phyloP scores from a whole-genome alignment of 106 monocot species.

The Dendrobium huoshanense region DNA sequence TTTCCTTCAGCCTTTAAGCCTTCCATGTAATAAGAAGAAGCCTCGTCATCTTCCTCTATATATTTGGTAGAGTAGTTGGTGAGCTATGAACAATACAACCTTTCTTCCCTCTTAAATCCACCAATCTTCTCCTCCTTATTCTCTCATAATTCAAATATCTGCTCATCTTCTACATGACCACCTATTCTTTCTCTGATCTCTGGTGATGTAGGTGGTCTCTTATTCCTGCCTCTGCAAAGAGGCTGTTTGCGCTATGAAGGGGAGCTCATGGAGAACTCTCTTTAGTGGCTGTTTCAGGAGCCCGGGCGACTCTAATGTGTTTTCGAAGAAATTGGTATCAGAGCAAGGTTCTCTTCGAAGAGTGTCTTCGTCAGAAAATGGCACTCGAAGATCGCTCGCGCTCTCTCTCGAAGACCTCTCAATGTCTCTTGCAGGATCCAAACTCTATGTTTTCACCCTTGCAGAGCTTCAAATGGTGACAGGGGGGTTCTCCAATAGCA shows the following conservation, averaged over 20 bases:
- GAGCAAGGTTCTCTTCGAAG: not conserved
- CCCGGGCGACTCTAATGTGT: not conserved
- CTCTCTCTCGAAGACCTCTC: conserved; percentile 48
- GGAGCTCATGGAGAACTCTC: conserved; percentile 1
- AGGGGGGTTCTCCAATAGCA: conserved; percentile 31
- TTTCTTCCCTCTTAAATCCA: too few species aligned
- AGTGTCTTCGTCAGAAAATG: not conserved
- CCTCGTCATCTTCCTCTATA: not conserved
- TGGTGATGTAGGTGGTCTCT: too few species aligned
- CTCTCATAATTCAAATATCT: too few species aligned
- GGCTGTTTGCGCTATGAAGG: not conserved
- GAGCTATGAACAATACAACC: too few species aligned
- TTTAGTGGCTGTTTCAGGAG: not conserved
- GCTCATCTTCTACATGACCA: too few species aligned
- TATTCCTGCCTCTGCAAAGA: too few species aligned
- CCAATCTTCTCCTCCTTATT: too few species aligned
- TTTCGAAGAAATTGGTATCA: not conserved
- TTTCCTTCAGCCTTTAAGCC: not conserved
- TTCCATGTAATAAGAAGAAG: not conserved
- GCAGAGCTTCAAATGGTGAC: conserved; percentile 35
- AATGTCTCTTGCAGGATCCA: conserved; percentile 39
- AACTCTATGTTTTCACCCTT: conserved; percentile 31
- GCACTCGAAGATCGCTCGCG: not conserved
- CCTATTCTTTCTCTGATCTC: not conserved
- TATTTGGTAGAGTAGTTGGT: not conserved